Conservation (phyloP, 202 grass and related monocot species). For the Musa balbisiana region DNA sequence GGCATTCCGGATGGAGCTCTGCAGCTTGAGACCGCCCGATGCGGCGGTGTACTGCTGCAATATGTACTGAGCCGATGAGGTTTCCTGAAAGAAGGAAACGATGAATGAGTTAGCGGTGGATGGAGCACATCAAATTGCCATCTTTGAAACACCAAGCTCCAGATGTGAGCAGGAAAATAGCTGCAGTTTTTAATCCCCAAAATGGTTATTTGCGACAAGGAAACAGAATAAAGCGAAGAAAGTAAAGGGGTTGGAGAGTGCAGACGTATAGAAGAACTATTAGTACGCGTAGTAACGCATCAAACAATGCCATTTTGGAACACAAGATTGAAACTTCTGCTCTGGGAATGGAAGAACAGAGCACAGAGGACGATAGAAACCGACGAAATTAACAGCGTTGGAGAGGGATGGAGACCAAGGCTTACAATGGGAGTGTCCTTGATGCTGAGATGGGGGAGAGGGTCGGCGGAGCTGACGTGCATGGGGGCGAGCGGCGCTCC, state of each 20-base stretch:
- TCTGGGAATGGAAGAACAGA: background rate
- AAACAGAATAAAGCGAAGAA: background rate
- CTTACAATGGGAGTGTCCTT: constrained; percentile 61
- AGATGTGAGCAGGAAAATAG: background rate
- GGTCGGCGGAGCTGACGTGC: constrained; percentile 22
- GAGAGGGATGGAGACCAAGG: background rate
- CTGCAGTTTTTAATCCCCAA: background rate
- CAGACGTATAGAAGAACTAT: background rate
- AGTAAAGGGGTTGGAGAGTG: background rate
- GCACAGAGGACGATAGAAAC: background rate
- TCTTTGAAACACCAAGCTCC: background rate
- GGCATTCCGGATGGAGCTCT: constrained; percentile 14
- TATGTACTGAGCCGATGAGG: constrained; percentile 10
- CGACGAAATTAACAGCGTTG: background rate
- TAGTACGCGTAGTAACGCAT: background rate
- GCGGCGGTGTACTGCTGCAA: constrained; percentile 11
- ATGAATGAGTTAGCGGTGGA: background rate
- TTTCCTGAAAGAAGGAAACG: constrained; percentile 1
- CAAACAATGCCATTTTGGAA: background rate
- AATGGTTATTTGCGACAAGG: background rate
- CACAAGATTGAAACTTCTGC: background rate
- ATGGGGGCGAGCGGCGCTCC: constrained; percentile 56
- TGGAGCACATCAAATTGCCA: background rate
- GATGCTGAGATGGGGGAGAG: constrained; percentile 42
- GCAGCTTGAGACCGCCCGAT: constrained; percentile 1